These are phyloP conservation scores for Cytidiella melzeri DNA, from an alignment of 768 basidiomycete species.

Conservation along the genomic window DNA sequence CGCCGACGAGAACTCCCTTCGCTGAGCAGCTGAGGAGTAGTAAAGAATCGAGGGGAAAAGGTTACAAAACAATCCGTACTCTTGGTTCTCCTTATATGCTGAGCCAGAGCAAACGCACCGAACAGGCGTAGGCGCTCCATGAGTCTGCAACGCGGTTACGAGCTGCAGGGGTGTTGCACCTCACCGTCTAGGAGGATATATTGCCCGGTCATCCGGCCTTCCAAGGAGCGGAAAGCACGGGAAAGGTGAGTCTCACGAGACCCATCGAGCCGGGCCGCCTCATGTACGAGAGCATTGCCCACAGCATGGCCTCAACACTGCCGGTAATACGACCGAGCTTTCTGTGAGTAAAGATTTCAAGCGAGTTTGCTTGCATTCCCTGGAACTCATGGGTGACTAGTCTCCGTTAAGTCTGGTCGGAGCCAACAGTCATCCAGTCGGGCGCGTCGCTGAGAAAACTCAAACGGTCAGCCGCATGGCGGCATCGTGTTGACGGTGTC, in stretches of 20 bases:
- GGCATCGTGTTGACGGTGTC: neutral
- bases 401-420: neutral
- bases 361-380: neutral
- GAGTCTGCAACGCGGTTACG: slow-evolving; percentile 2
- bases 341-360: neutral
- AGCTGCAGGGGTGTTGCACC: neutral
- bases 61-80: neutral
- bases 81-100: neutral
- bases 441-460: neutral
- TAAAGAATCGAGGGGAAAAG: neutral
- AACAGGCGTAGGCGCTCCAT: neutral
- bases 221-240: too few species aligned
- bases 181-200: too few species aligned
- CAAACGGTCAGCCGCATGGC: neutral
- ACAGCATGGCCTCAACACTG: too few species aligned
- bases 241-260: too few species aligned
- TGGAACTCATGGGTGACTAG: neutral
- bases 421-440: neutral
- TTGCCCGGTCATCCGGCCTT: too few species aligned
- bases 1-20: too few species aligned
- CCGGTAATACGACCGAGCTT: neutral
- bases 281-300: too few species aligned
- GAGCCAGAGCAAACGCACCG: neutral
- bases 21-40: neutral
- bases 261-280: too few species aligned